phyloP scores from a whole-genome alignment of 2,329 filamentous ascomycete species.

The Periconia digitata region DNA sequence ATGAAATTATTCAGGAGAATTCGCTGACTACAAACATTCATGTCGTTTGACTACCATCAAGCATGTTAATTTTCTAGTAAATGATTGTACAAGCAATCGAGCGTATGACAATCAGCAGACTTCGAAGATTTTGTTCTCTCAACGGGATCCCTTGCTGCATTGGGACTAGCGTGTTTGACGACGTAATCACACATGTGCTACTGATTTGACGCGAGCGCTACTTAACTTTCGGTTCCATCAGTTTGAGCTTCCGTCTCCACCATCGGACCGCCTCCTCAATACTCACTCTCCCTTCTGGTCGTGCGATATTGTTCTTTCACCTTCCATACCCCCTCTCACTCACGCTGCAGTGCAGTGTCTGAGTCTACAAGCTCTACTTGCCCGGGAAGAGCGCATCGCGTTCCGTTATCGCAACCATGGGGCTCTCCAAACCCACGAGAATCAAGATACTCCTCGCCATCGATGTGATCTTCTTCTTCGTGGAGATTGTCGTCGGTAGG shows the following conservation, averaged over 20 bases:
- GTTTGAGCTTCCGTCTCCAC: background rate
- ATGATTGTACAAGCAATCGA: too few relatives aligned
- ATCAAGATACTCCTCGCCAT: conserved; percentile 93
- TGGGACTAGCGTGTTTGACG: background rate
- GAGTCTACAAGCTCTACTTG: background rate
- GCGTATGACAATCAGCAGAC: too few relatives aligned
- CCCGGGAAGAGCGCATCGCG: conserved; percentile 2
- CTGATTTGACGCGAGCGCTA: background rate
- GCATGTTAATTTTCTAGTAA: too few relatives aligned
- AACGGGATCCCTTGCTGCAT: background rate
- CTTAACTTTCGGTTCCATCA: background rate
- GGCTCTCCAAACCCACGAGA: conserved; percentile 86
- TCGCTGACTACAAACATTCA: too few relatives aligned
- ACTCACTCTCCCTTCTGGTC: background rate
- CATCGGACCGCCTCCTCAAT: background rate
- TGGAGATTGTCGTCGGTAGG: conserved; percentile 77
- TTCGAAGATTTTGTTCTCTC: too few relatives aligned
- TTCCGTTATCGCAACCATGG: conserved; percentile 58
- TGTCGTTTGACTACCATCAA: too few relatives aligned
- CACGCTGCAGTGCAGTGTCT: background rate
- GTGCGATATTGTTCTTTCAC: background rate
- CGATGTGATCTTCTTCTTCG: conserved; percentile 83
- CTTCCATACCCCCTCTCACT: background rate
- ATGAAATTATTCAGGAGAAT: too few relatives aligned
- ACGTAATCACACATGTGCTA: background rate